phyloP scores from a whole-genome alignment of 1,139 yeast genomes.

The Debaryomycetaceae sp. region DNA sequence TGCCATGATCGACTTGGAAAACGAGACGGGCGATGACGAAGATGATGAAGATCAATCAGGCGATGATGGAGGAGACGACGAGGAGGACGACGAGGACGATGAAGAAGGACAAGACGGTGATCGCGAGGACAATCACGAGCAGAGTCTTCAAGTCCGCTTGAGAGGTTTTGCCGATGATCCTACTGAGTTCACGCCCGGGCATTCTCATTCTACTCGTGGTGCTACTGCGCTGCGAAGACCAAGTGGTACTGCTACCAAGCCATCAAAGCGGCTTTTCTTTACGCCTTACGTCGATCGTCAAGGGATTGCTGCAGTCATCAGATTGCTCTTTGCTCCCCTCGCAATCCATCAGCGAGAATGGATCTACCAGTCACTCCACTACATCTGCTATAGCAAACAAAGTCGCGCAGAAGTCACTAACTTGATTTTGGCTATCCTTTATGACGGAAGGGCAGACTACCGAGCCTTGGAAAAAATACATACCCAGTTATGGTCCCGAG shows the following conservation, averaged over 20 bases:
- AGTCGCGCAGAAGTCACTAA: conserved; percentile 72
- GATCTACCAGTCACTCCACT: conserved; percentile 56
- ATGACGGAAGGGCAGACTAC: conserved; percentile 61
- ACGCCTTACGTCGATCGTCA: conserved; percentile 65
- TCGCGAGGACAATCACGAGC: not conserved
- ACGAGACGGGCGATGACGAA: conserved; percentile 11
- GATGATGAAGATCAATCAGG: conserved; percentile 19
- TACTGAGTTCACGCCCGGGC: not conserved
- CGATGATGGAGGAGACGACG: conserved; percentile 7
- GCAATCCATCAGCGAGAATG: conserved; percentile 53
- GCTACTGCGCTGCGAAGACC: not conserved
- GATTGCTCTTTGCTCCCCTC: conserved; percentile 68
- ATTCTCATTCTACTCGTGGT: not conserved
- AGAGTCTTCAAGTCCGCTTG: not conserved
- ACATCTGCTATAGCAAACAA: conserved; percentile 66
- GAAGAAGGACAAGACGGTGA: not conserved
- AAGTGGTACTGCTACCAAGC: conserved; percentile 4
- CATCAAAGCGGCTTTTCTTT: conserved; percentile 30
- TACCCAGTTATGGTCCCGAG: conserved; percentile 36
- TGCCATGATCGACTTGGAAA: not conserved
- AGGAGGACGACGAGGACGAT: conserved; percentile 9
- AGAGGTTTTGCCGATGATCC: not conserved
- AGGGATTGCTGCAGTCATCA: conserved; percentile 65
- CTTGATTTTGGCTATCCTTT: conserved; percentile 54
- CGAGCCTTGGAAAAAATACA: conserved; percentile 58